Evolutionary conservation across 176 grass and related monocot species (phyloP), one percentile per base, ranked within the genome.

Genomic region (Phyllostachys edulis): DNA sequence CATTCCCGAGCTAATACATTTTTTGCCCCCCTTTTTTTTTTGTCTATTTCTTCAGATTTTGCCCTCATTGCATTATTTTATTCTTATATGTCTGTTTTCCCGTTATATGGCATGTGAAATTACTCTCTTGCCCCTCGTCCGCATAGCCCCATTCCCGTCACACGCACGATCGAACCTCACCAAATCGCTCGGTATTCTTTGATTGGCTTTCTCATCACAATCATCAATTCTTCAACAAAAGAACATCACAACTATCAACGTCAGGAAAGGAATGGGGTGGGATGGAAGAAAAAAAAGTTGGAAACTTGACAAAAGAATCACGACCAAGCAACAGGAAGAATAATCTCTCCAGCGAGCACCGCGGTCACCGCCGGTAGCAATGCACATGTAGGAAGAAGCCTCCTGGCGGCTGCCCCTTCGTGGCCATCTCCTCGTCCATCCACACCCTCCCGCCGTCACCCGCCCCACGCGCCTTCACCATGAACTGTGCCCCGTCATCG

Each of bases 341-440:
- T 6, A 17, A 75, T 23, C 15, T 67, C 73, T 36, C 17, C 27
- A 13, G 7, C 49, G 54, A 21, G 7, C 38, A 15, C 40, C 7
- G 12, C 12, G 26, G 62, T 85, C 83, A 90, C 65, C 83, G 63
- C 16, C 76, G 86, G 69, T 85, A 93, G 78, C 88, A 80, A 65
- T 90, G 88, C 5, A 93, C 62, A 67, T 88, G 78, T 4, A 93
- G 82, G 82, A 90, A 90, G 82, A 93, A 93, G 0, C 91, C 91
- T 27, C 52, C 52, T 9, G 85, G 78, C 1, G 85, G 44, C 42
- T 90, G 87, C 0, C 85, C 91, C 91, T 81, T 61, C 32, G 41
- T 69, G 0, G 82, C 76, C 71, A 81, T 54, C 68, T 92, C 94
- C 84, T 97, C 90, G 74, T 97, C 92, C 80, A 94, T 89, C 94